Evolutionary conservation across 768 basidiomycete genomes (phyloP), one percentile per base, ranked within the genome.

Genomic region (Pleurotus salmoneostramineus): DNA sequence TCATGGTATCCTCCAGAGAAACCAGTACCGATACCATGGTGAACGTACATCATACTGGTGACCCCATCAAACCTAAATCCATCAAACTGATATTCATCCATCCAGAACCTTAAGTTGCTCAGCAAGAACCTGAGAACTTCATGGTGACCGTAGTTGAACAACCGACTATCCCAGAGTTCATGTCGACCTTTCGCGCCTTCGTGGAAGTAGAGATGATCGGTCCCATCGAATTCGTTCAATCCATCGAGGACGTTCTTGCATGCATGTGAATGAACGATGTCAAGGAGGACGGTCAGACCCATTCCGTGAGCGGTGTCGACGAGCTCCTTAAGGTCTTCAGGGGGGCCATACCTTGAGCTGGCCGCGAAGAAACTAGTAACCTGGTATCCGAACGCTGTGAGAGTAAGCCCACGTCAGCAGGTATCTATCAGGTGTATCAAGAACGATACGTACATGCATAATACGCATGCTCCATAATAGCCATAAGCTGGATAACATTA

Each of bases 51-150:
- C 96, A 98, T 98, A 68, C 93, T 95, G 3, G 97, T 99, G 49
- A 99, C 97, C 31, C 97, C 97, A 63, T 99, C 97, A 68, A 99
- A 99, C 44, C 97, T 79, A 83, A 98, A 99, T 8, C 97, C 97
- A 65, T 98, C 97, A 69, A 99, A 98, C 64, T 83, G 83, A 73
- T 91, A 99, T 67, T 93, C 91, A 59, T 99, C 96, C 72, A 98
- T 84, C 78, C 88, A 99, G 79, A 88, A 99, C 17, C 96, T 85
- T 47, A 98, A 74, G 70, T 99, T 99, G 69, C 94, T 95, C 63
- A 98, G 76, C 57, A 99, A 76, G 81, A 99, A 99, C 21, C 97
- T 82, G 34, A 98, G 71, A 34, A 98, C 97, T 72, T 99, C 97
- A 68, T 98, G 94, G 54, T 82, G 81, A 14, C 89, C 90, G 66